These are phyloP conservation scores for Talaromyces amestolkiae DNA, from an alignment of 2,329 filamentous ascomycete species.

Conservation along the genomic window DNA sequence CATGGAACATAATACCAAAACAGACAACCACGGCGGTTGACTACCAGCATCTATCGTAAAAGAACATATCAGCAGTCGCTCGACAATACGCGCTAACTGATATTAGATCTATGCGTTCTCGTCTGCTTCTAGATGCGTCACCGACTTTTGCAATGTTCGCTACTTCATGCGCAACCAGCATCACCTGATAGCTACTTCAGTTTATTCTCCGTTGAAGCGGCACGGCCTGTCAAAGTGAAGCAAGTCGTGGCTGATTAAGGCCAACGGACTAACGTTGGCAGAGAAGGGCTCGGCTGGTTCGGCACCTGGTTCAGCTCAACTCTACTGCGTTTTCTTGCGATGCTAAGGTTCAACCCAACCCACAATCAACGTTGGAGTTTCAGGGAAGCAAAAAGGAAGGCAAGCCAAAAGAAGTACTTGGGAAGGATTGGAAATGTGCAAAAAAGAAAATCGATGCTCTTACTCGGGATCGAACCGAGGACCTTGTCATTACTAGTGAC, in stretches of 20 bases:
- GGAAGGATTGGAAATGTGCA: neutral
- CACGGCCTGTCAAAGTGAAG: constrained; percentile 1
- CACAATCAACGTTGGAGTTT: neutral
- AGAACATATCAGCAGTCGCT: neutral
- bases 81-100: neutral
- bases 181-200: neutral
- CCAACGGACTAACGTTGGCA: neutral
- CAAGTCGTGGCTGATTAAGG: neutral
- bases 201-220: neutral
- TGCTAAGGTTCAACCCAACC: neutral
- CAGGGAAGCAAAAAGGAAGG: neutral
- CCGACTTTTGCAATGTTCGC: constrained; percentile 1
- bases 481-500: constrained; percentile 11
- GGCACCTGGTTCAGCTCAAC: neutral
- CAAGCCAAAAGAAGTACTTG: neutral
- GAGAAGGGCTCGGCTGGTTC: neutral
- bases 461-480: constrained; percentile 10
- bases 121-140: constrained; percentile 2
- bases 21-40: neutral
- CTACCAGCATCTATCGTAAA: neutral
- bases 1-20: neutral
- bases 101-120: neutral
- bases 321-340: neutral
- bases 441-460: neutral
- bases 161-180: neutral